Evolutionary conservation across 108 stramenopile species (phyloP).

Genomic region (Skeletonema grethae): DNA sequence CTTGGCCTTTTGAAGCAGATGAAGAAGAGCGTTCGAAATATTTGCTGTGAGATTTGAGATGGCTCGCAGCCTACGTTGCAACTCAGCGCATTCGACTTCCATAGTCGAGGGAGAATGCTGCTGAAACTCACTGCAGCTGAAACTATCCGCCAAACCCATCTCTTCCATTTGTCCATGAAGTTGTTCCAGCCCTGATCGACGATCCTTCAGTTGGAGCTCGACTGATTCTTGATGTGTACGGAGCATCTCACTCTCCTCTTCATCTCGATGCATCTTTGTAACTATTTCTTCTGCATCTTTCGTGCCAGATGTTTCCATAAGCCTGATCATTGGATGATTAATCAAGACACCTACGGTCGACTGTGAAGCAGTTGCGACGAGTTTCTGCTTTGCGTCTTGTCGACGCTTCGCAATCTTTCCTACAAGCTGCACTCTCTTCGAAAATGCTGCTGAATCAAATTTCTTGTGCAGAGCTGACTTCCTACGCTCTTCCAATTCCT

Average conservation of each 20-base stretch:
- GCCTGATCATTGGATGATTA: constrained; percentile 12
- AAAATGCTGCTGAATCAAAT: constrained; percentile 18
- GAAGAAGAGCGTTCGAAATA: constrained; percentile 3
- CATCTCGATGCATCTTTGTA: background rate
- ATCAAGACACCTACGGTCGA: background rate
- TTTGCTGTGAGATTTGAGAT: background rate
- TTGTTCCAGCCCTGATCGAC: background rate
- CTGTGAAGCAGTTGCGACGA: background rate
- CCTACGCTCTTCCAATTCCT: constrained; percentile 10
- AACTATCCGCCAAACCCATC: background rate
- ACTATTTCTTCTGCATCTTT: constrained; percentile 12
- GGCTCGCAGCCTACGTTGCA: background rate
- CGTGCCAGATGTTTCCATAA: constrained; percentile 11
- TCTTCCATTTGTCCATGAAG: background rate
- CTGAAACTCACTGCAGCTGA: background rate
- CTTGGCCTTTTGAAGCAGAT: constrained; percentile 7
- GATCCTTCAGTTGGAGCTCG: background rate
- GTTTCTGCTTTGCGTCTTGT: background rate
- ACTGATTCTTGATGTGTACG: background rate
- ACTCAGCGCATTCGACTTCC: background rate
- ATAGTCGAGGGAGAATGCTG: background rate
- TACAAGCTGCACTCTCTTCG: constrained; percentile 6
- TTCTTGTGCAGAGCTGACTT: constrained; percentile 11
- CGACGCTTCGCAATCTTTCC: constrained; percentile 16
- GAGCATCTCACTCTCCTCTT: background rate